Percentiles rank a stretch among this genome's conserved stretches.
Evolutionary conservation across 768 basidiomycete genomes (phyloP).

Genomic region (Termitomyces sp.): DNA sequence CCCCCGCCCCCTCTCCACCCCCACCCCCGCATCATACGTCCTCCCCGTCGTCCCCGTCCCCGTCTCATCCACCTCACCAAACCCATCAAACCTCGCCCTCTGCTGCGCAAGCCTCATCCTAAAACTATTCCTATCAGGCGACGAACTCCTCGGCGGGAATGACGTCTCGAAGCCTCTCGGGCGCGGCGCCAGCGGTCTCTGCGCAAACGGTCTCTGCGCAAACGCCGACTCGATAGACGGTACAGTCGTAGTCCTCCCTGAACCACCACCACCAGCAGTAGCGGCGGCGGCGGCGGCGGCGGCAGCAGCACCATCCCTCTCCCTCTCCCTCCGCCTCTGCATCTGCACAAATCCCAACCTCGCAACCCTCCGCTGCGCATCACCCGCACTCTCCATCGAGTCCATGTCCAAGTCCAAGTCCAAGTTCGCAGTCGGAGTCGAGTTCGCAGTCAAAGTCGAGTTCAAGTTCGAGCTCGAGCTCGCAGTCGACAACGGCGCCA

Average conservation of each 20-base stretch:
- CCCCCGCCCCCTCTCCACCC: too few species aligned
- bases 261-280: too few species aligned
- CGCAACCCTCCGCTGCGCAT: constrained; percentile 36
- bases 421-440: too few species aligned
- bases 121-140: neutral
- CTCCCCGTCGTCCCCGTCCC: neutral
- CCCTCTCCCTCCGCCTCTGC: constrained; percentile 10
- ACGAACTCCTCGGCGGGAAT: neutral
- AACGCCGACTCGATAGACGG: neutral
- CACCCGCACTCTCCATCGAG: constrained; percentile 41
- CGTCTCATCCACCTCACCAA: neutral
- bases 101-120: constrained; percentile 9
- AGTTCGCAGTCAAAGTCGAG: too few species aligned
- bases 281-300: too few species aligned
- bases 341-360: constrained; percentile 30
- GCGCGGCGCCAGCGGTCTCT: neutral
- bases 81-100: neutral
- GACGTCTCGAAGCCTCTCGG: constrained; percentile 1
- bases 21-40: neutral
- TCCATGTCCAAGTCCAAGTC: too few species aligned
- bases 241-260: neutral
- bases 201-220: neutral
- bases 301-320: too few species aligned
- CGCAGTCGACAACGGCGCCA: constrained; percentile 28
- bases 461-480: constrained; percentile 12